Evolutionary conservation across 2,329 filamentous ascomycete species (phyloP).

Genomic region (Didymella lethalis): DNA sequence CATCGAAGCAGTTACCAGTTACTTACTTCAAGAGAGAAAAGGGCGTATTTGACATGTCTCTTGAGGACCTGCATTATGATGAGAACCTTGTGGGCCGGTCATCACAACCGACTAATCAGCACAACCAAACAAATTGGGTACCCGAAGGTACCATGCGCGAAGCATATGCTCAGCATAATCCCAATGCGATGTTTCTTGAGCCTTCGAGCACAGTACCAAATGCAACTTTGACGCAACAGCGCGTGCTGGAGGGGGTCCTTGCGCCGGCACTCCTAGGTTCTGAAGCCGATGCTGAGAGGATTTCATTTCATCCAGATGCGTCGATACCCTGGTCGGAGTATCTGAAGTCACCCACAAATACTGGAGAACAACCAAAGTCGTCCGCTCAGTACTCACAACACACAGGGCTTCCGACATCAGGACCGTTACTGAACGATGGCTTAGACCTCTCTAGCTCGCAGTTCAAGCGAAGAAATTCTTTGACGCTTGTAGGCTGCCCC

Average conservation of each 20-base stretch:
- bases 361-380: constrained; percentile 22
- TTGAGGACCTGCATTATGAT: not conserved
- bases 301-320: constrained; percentile 35
- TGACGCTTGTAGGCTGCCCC: constrained; percentile 13
- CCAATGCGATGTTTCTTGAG: constrained; percentile 51
- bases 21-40: constrained; percentile 26
- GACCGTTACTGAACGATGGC: not conserved
- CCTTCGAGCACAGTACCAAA: constrained; percentile 55
- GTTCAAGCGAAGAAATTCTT: constrained; percentile 15
- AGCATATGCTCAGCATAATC: constrained; percentile 52
- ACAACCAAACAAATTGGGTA: constrained; percentile 24
- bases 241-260: constrained; percentile 49
- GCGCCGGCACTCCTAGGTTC: constrained; percentile 38
- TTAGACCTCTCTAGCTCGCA: constrained; percentile 12
- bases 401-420: not conserved
- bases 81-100: not conserved
- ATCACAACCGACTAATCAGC: not conserved
- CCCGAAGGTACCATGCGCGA: constrained; percentile 47
- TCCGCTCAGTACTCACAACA: constrained; percentile 16
- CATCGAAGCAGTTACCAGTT: constrained; percentile 8
- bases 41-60: constrained; percentile 18
- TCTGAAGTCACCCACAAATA: constrained; percentile 31
- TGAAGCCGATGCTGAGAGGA: constrained; percentile 23
- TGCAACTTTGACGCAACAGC: constrained; percentile 52
- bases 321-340: constrained; percentile 51